Conservation (phyloP, 352 stramenopile species). For the Elongisporangium undulatum region DNA sequence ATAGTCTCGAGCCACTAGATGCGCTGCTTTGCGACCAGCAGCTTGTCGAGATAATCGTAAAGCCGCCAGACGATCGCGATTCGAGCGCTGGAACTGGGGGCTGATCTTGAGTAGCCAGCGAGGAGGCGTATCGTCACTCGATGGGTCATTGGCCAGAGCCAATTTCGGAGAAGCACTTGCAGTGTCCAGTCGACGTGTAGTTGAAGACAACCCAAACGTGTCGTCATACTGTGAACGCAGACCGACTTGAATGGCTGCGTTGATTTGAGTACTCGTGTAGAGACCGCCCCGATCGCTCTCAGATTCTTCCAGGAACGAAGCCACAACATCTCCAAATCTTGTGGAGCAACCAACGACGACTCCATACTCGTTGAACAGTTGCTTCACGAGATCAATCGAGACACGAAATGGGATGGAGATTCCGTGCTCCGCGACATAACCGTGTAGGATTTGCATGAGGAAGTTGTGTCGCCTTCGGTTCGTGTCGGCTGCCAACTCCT, state of each 20-base stretch:
- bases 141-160: background rate
- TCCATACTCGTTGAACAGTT: slow-evolving; percentile 52
- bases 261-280: slow-evolving; percentile 27
- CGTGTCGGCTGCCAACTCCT: slow-evolving; percentile 25
- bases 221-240: slow-evolving; percentile 57
- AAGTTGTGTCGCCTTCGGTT: slow-evolving; percentile 48
- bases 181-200: slow-evolving; percentile 16
- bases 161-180: background rate
- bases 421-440: slow-evolving; percentile 37
- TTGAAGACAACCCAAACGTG: slow-evolving; percentile 50
- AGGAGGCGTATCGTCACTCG: slow-evolving; percentile 20
- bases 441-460: slow-evolving; percentile 67
- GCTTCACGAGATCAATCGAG: slow-evolving; percentile 21
- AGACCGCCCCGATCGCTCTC: slow-evolving; percentile 1
- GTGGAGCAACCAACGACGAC: slow-evolving; percentile 57
- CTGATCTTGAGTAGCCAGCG: slow-evolving; percentile 66
- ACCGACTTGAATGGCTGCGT: slow-evolving; percentile 43
- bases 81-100: slow-evolving; percentile 43
- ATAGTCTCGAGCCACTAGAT: slow-evolving; percentile 49
- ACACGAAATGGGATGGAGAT: slow-evolving; percentile 31
- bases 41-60: slow-evolving; percentile 29
- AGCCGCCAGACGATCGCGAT: slow-evolving; percentile 38
- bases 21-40: slow-evolving; percentile 29
- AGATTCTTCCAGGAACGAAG: slow-evolving; percentile 14
- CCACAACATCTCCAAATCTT: slow-evolving; percentile 40